Conservation (phyloP, 495 filamentous ascomycete species). For the Annulohypoxylon maeteangense region DNA sequence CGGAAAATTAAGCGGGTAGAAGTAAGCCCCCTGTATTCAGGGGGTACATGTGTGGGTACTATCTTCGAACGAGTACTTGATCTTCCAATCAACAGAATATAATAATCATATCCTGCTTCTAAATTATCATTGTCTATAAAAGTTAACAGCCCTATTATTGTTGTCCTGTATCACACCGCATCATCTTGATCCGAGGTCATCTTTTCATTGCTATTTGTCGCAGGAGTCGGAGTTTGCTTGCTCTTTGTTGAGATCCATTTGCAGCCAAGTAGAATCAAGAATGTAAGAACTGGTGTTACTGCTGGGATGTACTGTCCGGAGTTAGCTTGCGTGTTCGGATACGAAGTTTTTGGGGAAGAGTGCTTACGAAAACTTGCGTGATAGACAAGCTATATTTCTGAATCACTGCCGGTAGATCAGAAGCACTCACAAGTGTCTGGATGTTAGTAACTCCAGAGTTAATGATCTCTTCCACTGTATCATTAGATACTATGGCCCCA, state of each 20-base stretch:
- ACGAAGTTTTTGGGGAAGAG: background rate
- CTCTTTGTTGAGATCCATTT: slow-evolving; percentile 12
- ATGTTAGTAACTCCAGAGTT: slow-evolving; percentile 5
- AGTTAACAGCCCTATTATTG: no score
- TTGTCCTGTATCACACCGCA: no score
- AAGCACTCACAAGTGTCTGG: background rate
- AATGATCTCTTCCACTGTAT: slow-evolving; percentile 1
- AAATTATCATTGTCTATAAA: no score
- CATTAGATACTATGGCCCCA: background rate
- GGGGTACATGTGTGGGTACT: no score
- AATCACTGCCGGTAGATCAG: background rate
- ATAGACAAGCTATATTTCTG: slow-evolving; percentile 5
- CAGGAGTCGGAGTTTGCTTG: no score
- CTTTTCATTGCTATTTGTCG: background rate
- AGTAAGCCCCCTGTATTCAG: no score
- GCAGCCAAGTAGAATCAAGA: background rate
- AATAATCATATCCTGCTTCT: no score
- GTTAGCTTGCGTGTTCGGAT: background rate
- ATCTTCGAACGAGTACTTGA: no score
- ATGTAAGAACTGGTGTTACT: background rate
- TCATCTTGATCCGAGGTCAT: no score
- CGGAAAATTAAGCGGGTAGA: no score
- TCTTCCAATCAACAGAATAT: no score
- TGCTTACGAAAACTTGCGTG: slow-evolving; percentile 25
- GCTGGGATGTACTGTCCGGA: background rate